Conservation (phyloP, 768 basidiomycete species). For the Gloeostereum incarnatum region DNA sequence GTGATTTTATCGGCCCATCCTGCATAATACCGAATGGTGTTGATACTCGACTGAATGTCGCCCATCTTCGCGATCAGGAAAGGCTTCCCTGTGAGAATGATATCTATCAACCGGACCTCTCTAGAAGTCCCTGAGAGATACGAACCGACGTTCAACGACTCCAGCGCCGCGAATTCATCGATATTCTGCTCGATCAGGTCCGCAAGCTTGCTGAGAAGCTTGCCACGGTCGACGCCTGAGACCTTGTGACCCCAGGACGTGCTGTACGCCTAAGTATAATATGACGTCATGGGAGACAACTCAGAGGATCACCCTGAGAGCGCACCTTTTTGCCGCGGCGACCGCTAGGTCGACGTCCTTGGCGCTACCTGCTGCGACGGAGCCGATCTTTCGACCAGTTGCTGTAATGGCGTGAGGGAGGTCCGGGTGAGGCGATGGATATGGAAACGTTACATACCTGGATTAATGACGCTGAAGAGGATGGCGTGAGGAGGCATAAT, state of each 20-base stretch:
- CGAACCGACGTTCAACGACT: slow-evolving; percentile 60
- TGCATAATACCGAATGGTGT: slow-evolving; percentile 66
- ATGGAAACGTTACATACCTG: slow-evolving; percentile 18
- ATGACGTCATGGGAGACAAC: no score
- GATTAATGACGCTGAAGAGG: slow-evolving; percentile 44
- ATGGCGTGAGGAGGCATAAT: slow-evolving; percentile 15
- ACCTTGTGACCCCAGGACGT: slow-evolving; percentile 61
- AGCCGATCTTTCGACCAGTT: slow-evolving; percentile 52
- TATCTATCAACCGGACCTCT: not conserved
- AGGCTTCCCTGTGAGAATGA: not conserved
- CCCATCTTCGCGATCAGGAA: slow-evolving; percentile 27
- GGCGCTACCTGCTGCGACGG: slow-evolving; percentile 47
- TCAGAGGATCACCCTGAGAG: no score
- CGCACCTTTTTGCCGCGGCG: slow-evolving; percentile 50
- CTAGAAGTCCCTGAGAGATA: not conserved
- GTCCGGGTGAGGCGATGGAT: slow-evolving; percentile 7
- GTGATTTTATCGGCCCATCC: slow-evolving; percentile 87
- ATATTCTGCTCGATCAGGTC: slow-evolving; percentile 50
- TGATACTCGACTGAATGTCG: slow-evolving; percentile 41
- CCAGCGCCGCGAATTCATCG: slow-evolving; percentile 64
- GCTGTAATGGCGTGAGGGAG: slow-evolving; percentile 36
- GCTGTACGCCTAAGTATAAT: slow-evolving; percentile 26
- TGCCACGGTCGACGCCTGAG: slow-evolving; percentile 41
- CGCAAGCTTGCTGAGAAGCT: slow-evolving; percentile 54
- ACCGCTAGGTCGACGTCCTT: slow-evolving; percentile 78